Evolutionary conservation across 2,329 filamentous ascomycete species (phyloP), one percentile per base, ranked within the genome.

Genomic region (Colletotrichum australisinense): DNA sequence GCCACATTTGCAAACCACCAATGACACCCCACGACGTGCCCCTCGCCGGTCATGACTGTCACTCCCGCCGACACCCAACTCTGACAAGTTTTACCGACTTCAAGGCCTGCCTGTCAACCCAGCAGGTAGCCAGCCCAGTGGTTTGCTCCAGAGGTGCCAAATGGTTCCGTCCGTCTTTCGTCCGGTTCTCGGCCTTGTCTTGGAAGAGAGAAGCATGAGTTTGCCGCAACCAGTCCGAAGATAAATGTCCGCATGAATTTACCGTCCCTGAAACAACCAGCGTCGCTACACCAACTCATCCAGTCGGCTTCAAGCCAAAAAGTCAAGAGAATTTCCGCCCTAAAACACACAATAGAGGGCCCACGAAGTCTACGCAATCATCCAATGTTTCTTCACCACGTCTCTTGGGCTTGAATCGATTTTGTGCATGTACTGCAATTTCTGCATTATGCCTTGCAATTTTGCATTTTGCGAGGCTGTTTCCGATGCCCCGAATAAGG

Each of bases 131-230:
- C 19, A 49, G 62, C 19, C 38, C 19, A 49, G 53, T 30, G 6
- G 38, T 42, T 42, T 14, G 38, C 38, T 42, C 46, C 52, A 52
- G 19, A 59, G 32, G 32, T 63, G 52, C 58, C 69, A 5, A 60
- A 9, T 63, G 49, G 8, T 24, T 28, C 64, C 35, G 24, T 30
- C 58, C 35, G 38, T 30, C 58, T 57, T 35, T 35, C 71, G 55
- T 73, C 71, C 71, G 35, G 67, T 73, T 65, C 56, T 70, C 71
- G 71, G 71, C 67, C 52, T 71, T 49, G 46, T 32, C 59, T 35
- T 60, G 65, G 28, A 22, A 57, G 28, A 22, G 57, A 67, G 32
- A 35, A 35, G 68, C 46, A 30, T 49, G 49, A 46, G 28, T 24
- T 19, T 49, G 56, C 32, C 32, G 32, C 55, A 22, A 56, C 38